Evolutionary conservation across 2,329 filamentous ascomycete species (phyloP).

Genomic region (Aspergillus texensis): DNA sequence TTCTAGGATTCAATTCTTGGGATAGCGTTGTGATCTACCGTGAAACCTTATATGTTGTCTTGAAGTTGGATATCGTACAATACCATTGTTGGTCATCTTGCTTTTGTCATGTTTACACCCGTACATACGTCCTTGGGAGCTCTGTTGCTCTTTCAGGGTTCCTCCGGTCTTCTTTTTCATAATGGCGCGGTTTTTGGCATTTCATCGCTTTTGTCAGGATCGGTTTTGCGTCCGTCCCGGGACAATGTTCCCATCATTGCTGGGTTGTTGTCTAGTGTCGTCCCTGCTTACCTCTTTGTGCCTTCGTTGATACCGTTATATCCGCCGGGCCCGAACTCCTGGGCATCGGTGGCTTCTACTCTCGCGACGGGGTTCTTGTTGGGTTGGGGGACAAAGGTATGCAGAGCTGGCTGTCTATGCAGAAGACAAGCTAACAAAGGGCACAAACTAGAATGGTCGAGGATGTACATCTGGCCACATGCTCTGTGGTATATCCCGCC

Average conservation of each 20-base stretch:
- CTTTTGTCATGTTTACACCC: conserved; percentile 54
- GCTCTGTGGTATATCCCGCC: conserved; percentile 55
- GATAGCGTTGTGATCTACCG: background rate
- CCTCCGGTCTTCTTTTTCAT: conserved; percentile 52
- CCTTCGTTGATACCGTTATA: conserved; percentile 51
- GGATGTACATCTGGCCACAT: conserved; percentile 61
- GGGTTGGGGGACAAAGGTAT: conserved; percentile 58
- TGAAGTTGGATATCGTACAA: background rate
- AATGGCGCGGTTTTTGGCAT: conserved; percentile 56
- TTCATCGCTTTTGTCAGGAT: conserved; percentile 50
- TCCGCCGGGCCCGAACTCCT: conserved; percentile 38
- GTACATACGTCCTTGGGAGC: conserved; percentile 55
- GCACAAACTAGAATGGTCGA: conserved; percentile 41
- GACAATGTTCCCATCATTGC: conserved; percentile 49
- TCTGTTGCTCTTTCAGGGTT: conserved; percentile 54
- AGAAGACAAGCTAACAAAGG: background rate
- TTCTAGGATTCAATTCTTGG: background rate
- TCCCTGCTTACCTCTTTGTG: conserved; percentile 45
- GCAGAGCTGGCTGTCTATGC: background rate
- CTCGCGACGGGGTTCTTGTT: conserved; percentile 48
- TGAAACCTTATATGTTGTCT: background rate
- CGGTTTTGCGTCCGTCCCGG: conserved; percentile 43
- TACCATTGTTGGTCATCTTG: background rate
- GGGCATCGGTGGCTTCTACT: conserved; percentile 40
- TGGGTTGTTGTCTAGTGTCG: conserved; percentile 50